A percentile compares a stretch with the other conserved stretches of the same genome.
Conservation (phyloP, 345 rosid genomes). For the Brassica juncea region DNA sequence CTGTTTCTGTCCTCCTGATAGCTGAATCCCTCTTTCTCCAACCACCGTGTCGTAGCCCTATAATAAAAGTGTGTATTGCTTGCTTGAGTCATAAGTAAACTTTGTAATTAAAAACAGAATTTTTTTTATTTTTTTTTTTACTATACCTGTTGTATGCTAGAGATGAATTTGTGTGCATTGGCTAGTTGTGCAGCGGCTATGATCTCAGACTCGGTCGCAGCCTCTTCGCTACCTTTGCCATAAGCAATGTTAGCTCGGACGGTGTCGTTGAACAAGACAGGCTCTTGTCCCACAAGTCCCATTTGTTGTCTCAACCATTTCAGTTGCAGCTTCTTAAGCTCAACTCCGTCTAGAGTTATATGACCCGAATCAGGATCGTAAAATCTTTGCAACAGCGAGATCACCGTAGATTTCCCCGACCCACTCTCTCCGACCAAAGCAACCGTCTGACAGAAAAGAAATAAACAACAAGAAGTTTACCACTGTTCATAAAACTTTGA, state of each 20-base stretch:
- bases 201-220: conserved; percentile 57
- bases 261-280: conserved; percentile 61
- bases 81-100: neutral
- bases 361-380: conserved; percentile 66
- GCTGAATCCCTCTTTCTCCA: conserved; percentile 71
- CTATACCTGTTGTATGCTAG: conserved; percentile 51
- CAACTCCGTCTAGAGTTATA: conserved; percentile 63
- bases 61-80: neutral
- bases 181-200: conserved; percentile 66
- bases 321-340: conserved; percentile 53
- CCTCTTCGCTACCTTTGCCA: conserved; percentile 58
- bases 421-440: conserved; percentile 88
- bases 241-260: conserved; percentile 71
- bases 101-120: neutral
- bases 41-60: conserved; percentile 73
- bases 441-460: conserved; percentile 48
- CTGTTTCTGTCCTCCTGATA: conserved; percentile 84
- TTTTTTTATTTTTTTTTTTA: no score
- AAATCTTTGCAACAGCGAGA: conserved; percentile 65
- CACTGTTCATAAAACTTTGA: neutral
- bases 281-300: conserved; percentile 80
- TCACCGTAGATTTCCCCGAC: conserved; percentile 70
- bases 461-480: neutral
- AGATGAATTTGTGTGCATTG: conserved; percentile 69
- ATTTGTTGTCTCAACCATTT: conserved; percentile 76